Evolutionary conservation across 2,329 filamentous ascomycete species (phyloP), one percentile per base, ranked within the genome.

Genomic region (Elsinoe australis): DNA sequence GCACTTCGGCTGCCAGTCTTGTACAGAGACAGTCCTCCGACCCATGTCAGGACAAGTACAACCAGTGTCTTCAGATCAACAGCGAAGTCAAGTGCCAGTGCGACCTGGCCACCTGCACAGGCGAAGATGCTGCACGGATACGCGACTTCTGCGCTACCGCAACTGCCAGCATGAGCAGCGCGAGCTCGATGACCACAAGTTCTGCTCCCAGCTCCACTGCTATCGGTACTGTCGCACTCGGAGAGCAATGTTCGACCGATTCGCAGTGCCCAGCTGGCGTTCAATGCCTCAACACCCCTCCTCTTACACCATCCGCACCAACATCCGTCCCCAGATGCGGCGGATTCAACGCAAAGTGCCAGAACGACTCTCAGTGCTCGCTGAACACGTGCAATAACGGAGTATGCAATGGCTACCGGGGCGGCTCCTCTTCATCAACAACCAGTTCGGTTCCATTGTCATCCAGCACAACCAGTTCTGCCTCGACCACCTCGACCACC

Each of bases 311-410:
- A 28, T 26, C 36, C 3, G 36, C 36, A 8, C 36, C 36, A 7
- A 41, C 36, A 12, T 49, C 39, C 8, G 55, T 56, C 32, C 50
- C 44, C 0, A 14, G 24, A 3, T 58, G 56, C 36, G 56, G 56
- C 14, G 57, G 54, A 15, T 57, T 54, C 56, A 55, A 57, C 26
- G 55, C 55, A 52, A 4, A 52, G 29, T 58, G 57, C 52, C 44
- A 36, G 1, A 35, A 18, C 9, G 53, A 58, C 39, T 42, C 45
- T 12, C 53, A 58, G 31, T 59, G 57, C 34, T 55, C 54, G 2
- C 52, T 41, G 51, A 58, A 58, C 36, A 55, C 54, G 7, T 58
- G 56, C 52, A 49, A 54, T 33, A 48, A 51, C 7, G 55, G 55
- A 3, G 34, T 58, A 14, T 58, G 56, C 53, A 55, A 52, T 31